Conservation (phyloP, 176 grass and related monocot species). For the Dactylis glomerata region DNA sequence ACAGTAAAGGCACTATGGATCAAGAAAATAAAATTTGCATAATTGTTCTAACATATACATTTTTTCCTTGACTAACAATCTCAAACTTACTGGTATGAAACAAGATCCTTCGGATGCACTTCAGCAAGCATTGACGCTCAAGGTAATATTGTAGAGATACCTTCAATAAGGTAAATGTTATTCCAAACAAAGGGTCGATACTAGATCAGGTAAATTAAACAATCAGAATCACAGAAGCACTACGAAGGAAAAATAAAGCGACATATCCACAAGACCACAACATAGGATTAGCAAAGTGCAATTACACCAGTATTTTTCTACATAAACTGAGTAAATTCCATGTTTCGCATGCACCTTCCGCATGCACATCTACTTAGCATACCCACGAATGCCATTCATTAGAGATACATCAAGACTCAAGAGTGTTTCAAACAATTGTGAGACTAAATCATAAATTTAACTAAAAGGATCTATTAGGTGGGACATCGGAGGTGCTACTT, state of each 20-base stretch:
- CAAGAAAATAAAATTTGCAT: neutral
- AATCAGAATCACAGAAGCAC: neutral
- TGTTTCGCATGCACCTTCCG: neutral
- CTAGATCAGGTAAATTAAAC: neutral
- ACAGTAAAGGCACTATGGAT: neutral
- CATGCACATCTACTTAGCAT: neutral
- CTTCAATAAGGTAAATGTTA: conserved; percentile 43
- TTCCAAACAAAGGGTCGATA: neutral
- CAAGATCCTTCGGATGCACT: conserved; percentile 83
- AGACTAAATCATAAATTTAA: neutral
- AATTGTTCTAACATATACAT: neutral
- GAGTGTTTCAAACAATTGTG: conserved; percentile 1
- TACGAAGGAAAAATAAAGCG: conserved; percentile 2
- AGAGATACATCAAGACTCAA: neutral
- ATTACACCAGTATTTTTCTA: neutral
- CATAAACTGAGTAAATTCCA: neutral
- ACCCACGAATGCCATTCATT: neutral
- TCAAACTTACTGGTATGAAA: conserved; percentile 66
- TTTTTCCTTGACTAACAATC: neutral
- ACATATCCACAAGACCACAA: conserved; percentile 8
- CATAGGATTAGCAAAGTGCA: neutral
- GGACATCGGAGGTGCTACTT: neutral
- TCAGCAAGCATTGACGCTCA: conserved; percentile 93
- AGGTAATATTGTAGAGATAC: conserved; percentile 76
- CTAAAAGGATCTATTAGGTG: neutral